These are phyloP conservation scores for Purpureocillium takamizusanense DNA, from an alignment of 2,329 filamentous ascomycete species.

Conservation along the genomic window DNA sequence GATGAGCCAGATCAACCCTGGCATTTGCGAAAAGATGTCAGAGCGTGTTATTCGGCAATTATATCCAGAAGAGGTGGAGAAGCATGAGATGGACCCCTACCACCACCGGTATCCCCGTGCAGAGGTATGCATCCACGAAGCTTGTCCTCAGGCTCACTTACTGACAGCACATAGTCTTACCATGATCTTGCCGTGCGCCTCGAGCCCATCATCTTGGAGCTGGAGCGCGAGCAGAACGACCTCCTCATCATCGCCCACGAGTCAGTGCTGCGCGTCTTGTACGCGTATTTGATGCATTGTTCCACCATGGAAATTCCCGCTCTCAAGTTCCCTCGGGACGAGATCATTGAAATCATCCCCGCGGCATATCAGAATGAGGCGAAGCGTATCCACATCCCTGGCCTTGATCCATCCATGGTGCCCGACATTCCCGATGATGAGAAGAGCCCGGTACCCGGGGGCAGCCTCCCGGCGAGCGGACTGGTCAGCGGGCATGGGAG, in stretches of 20 bases:
- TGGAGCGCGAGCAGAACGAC: constrained; percentile 94
- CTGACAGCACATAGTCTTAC: constrained; percentile 60
- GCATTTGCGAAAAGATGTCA: constrained; percentile 88
- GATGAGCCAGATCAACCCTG: constrained; percentile 95
- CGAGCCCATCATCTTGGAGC: constrained; percentile 93
- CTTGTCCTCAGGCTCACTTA: neutral
- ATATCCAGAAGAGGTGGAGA: constrained; percentile 84
- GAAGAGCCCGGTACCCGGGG: constrained; percentile 59
- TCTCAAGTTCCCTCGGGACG: constrained; percentile 86
- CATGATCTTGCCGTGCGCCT: constrained; percentile 96
- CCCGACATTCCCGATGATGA: constrained; percentile 75
- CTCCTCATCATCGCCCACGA: constrained; percentile 98
- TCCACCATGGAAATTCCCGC: constrained; percentile 90
- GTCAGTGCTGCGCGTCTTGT: constrained; percentile 91
- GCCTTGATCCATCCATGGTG: constrained; percentile 55
- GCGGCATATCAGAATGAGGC: constrained; percentile 96
- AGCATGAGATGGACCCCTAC: constrained; percentile 91
- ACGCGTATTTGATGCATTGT: constrained; percentile 97
- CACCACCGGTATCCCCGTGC: constrained; percentile 93
- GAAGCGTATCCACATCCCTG: constrained; percentile 78
- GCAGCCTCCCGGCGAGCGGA: constrained; percentile 13
- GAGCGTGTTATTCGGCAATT: constrained; percentile 71
- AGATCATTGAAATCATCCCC: constrained; percentile 98
- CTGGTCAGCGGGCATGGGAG: constrained; percentile 17
- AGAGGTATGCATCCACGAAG: constrained; percentile 47